phyloP scores from a whole-genome alignment of 2,329 filamentous ascomycete genomes.

The Berkeleyomyces basicola region DNA sequence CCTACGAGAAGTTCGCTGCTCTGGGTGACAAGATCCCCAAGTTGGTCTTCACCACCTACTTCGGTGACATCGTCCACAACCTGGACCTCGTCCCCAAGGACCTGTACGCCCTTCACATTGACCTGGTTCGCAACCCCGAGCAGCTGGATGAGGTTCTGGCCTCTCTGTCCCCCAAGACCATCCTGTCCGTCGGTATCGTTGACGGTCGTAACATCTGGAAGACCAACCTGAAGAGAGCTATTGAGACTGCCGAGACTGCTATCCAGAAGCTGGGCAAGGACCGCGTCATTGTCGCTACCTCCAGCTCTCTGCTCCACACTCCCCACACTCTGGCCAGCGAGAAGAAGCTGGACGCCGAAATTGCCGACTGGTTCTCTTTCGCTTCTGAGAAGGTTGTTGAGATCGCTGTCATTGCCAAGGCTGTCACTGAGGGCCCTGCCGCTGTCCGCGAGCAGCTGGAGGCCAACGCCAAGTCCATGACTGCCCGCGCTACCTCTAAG shows the following conservation, averaged over 20 bases:
- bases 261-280: slow-evolving; percentile 94
- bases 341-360: slow-evolving; percentile 92
- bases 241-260: slow-evolving; percentile 76
- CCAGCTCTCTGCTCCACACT: slow-evolving; percentile 93
- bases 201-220: slow-evolving; percentile 99
- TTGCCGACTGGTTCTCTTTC: slow-evolving; percentile 98
- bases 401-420: slow-evolving; percentile 88
- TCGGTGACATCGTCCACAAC: slow-evolving; percentile 99
- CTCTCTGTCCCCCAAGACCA: slow-evolving; percentile 73
- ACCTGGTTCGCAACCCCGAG: slow-evolving; percentile 96
- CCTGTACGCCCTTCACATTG: slow-evolving; percentile 76
- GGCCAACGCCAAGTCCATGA: slow-evolving; percentile 88
- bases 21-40: slow-evolving; percentile 71
- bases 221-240: slow-evolving; percentile 94
- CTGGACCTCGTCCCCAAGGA: slow-evolving; percentile 69
- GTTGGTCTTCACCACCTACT: slow-evolving; percentile 89
- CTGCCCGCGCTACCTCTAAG: slow-evolving; percentile 78
- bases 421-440: slow-evolving; percentile 81
- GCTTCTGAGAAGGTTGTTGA: slow-evolving; percentile 87
- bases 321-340: slow-evolving; percentile 95
- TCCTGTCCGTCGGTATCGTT: slow-evolving; percentile 89
- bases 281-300: slow-evolving; percentile 90
- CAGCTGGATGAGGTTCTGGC: slow-evolving; percentile 75
- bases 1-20: slow-evolving; percentile 73
- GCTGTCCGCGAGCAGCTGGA: slow-evolving; percentile 77